phyloP scores from a whole-genome alignment of 2,329 filamentous ascomycete species.

The Venturia nashicola region DNA sequence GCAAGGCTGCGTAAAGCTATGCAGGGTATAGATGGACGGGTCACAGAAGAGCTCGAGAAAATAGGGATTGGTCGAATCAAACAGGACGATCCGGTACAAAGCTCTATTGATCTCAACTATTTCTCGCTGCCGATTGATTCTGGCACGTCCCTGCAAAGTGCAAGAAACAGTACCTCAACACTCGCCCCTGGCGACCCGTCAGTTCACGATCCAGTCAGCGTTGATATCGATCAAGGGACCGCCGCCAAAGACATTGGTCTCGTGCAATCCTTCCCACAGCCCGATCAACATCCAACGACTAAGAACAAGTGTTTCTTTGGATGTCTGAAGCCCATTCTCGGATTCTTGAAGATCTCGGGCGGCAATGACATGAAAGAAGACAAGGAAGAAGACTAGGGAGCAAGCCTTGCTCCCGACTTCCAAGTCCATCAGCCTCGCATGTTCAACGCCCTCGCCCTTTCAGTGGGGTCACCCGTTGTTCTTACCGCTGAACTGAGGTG shows the following conservation, averaged over 20 bases:
- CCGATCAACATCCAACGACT: background rate
- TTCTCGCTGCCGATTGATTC: background rate
- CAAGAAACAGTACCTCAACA: background rate
- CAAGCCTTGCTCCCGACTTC: background rate
- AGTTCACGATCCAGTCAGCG: background rate
- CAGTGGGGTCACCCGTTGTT: background rate
- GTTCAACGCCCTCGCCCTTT: background rate
- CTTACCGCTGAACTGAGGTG: background rate
- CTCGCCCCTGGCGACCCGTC: background rate
- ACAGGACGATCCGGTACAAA: conserved; percentile 1
- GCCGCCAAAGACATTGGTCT: background rate
- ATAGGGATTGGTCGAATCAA: background rate
- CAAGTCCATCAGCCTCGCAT: background rate
- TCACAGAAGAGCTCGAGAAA: background rate
- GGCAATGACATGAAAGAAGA: background rate
- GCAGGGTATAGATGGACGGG: background rate
- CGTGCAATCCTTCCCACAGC: background rate
- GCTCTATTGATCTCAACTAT: conserved; percentile 3
- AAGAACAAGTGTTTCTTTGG: background rate
- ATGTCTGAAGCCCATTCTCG: background rate
- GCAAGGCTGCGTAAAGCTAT: background rate
- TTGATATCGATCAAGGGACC: background rate
- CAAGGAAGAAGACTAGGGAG: background rate
- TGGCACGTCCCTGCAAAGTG: background rate
- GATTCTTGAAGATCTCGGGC: background rate